Evolutionary conservation across 192 early-diverging fungal genomes (phyloP).

Genomic region (Backusella macrospora): DNA sequence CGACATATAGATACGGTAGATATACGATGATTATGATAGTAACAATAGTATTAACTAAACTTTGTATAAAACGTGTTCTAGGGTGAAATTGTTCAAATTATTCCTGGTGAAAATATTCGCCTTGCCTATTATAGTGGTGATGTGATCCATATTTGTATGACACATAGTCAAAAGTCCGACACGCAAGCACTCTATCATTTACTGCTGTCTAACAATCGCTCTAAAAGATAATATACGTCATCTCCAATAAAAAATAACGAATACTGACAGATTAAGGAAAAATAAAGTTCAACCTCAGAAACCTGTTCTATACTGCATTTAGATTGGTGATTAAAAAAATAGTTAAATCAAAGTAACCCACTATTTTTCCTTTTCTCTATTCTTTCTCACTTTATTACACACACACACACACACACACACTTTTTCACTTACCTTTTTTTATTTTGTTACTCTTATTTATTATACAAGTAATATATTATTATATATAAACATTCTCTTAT

Average conservation of each 20-base stretch:
- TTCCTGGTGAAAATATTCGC: constrained; percentile 64
- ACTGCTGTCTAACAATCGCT: constrained; percentile 2
- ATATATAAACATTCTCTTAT: background rate
- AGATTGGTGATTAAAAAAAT: constrained; percentile 9
- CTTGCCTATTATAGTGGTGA: constrained; percentile 33
- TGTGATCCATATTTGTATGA: constrained; percentile 39
- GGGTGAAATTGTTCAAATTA: constrained; percentile 60
- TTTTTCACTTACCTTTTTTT: background rate
- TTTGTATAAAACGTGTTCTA: constrained; percentile 18
- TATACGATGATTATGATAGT: background rate
- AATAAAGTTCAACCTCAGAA: constrained; percentile 13
- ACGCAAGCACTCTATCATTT: constrained; percentile 29
- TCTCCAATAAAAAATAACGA: background rate
- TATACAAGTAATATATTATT: background rate
- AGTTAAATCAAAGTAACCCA: constrained; percentile 8
- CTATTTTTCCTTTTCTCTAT: background rate
- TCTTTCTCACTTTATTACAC: background rate
- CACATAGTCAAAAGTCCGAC: constrained; percentile 31
- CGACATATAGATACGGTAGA: constrained; percentile 74
- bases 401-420: background rate
- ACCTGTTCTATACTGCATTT: background rate
- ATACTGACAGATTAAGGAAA: background rate
- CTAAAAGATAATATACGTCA: constrained; percentile 4
- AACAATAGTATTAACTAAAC: background rate
- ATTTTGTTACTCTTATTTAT: background rate